Evolutionary conservation across 2,329 filamentous ascomycete species (phyloP), one percentile per base, ranked within the genome.

Genomic region (Trichoderma koningii): DNA sequence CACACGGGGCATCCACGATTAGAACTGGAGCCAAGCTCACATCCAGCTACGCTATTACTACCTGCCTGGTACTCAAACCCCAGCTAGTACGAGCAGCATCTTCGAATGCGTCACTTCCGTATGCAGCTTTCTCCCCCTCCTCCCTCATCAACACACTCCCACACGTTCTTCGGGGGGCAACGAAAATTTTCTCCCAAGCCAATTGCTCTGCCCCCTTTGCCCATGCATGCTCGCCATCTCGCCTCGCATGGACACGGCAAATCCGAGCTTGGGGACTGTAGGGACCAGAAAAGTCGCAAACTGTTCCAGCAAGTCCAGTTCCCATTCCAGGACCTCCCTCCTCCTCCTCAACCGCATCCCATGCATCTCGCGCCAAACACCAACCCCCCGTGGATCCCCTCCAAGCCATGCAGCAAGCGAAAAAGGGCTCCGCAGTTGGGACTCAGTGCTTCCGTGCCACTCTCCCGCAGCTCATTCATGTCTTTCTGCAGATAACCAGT

Each of bases 391-490:
- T 59, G 59, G 59, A 53, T 45, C 28, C 59, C 10, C 26, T 7
- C 30, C 30, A 34, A 34, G 30, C 30, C 12, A 6, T 23, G 5
- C 50, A 12, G 21, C 50, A 38, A 45, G 50, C 60, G n/a, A 53
- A 42, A 34, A 55, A 21, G 17, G 59, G 59, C 61, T 64, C 61
- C 61, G 61, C 61, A 64, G 52, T 64, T 64, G 61, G 61, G 52
- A 56, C 38, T 50, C 61, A 64, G 5, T 64, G 61, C 61, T 64
- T 64, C 51, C 47, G 30, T 19, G n/a, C 17, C 28, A 51, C 47
- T 44, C 47, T 62, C 34, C 34, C 34, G 12, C 17, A 21, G 30
- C 47, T 30, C 30, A 19, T 15, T 30, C 30, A 19, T 15, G 52
- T 28, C 48, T 34, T 19, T 19, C 15, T 30, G 26, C 59, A 53